phyloP scores from a whole-genome alignment of 345 rosid genomes.

The Sisymbrium altissimum region DNA sequence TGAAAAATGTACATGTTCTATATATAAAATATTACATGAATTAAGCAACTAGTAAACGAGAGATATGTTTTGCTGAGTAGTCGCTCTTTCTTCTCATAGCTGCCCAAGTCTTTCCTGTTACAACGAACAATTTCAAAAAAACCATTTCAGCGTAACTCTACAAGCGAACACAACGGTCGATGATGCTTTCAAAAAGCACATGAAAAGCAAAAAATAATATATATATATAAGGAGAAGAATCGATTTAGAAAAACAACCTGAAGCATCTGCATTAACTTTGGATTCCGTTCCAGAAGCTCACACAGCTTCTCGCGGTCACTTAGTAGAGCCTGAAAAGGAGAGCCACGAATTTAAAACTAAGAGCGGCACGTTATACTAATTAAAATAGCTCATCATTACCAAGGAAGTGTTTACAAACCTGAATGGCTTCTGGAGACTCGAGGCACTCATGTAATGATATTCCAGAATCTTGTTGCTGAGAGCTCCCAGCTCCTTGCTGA shows the following conservation, averaged over 20 bases:
- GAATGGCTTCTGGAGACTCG: slow-evolving; percentile 91
- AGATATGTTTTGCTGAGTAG: not conserved
- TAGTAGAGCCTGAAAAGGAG: slow-evolving; percentile 63
- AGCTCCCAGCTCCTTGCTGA: slow-evolving; percentile 59
- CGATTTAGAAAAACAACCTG: slow-evolving; percentile 51
- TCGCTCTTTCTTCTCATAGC: slow-evolving; percentile 37
- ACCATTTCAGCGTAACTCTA: slow-evolving; percentile 12
- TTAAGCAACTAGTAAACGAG: not conserved
- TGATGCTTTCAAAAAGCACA: not conserved
- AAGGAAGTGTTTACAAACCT: slow-evolving; percentile 43
- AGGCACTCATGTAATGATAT: slow-evolving; percentile 86
- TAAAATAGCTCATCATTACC: not conserved
- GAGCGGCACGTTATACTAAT: not conserved
- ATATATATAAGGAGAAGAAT: not conserved
- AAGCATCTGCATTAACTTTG: slow-evolving; percentile 96
- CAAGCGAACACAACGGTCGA: slow-evolving; percentile 1
- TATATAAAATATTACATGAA: not conserved
- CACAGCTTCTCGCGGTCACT: slow-evolving; percentile 91
- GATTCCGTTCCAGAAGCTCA: slow-evolving; percentile 96
- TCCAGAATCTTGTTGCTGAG: slow-evolving; percentile 71
- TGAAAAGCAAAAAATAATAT: not conserved
- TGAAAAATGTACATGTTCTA: slow-evolving; percentile 32
- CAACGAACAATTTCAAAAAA: slow-evolving; percentile 22
- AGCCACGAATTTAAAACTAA: slow-evolving; percentile 8
- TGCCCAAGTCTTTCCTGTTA: slow-evolving; percentile 83